phyloP scores from a whole-genome alignment of 225 moss, liverwort and hornwort species.

The Sphagnum tenellum region DNA sequence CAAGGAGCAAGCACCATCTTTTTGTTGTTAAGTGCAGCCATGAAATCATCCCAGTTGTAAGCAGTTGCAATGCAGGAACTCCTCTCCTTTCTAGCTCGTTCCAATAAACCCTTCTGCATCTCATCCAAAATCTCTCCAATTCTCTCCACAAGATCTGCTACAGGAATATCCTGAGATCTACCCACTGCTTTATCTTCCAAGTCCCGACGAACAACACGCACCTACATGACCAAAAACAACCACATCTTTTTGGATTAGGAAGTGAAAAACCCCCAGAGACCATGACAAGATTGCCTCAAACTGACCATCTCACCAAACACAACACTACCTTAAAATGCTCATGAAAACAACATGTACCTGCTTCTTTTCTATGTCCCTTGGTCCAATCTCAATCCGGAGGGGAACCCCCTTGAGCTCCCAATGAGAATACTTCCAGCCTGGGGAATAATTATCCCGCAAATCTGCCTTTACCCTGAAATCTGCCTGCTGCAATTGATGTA shows the following conservation, averaged over 20 bases:
- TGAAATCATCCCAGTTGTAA: constrained; percentile 64
- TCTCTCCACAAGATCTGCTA: constrained; percentile 18
- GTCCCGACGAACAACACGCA: constrained; percentile 47
- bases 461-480: constrained; percentile 81
- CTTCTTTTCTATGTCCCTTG: constrained; percentile 66
- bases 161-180: constrained; percentile 32
- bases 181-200: constrained; percentile 40
- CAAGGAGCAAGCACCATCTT: constrained; percentile 95
- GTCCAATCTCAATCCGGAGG: constrained; percentile 73
- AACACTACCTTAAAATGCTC: too few relatives aligned
- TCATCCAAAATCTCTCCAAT: constrained; percentile 39
- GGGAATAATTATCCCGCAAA: constrained; percentile 54
- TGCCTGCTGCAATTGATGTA: constrained; percentile 41
- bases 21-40: constrained; percentile 65
- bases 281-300: too few relatives aligned
- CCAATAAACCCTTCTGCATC: constrained; percentile 49
- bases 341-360: constrained; percentile 27
- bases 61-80: constrained; percentile 46
- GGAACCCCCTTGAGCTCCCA: constrained; percentile 98
- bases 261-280: too few relatives aligned
- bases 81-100: constrained; percentile 52
- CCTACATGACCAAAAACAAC: constrained; percentile 5
- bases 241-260: too few relatives aligned
- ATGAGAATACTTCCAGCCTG: constrained; percentile 81
- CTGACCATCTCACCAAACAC: too few relatives aligned